phyloP scores from a whole-genome alignment of 1,284 basidiomycete species.

The Naganishia albida region DNA sequence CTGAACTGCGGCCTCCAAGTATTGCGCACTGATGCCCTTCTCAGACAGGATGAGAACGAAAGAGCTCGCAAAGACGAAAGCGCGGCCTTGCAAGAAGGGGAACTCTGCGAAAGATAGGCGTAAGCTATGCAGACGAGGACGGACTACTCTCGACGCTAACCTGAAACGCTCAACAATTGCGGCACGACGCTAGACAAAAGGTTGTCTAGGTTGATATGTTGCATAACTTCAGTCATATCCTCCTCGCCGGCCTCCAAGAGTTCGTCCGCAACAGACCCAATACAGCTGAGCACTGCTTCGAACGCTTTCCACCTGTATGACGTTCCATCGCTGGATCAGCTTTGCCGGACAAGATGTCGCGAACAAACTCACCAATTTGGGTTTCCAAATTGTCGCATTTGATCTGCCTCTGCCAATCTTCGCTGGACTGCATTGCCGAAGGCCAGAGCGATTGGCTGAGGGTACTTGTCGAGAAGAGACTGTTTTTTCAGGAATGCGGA shows the following conservation, averaged over 20 bases:
- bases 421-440: constrained; percentile 65
- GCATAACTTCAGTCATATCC: constrained; percentile 62
- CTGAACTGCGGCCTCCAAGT: constrained; percentile 79
- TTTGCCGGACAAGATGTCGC: neutral
- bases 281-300: constrained; percentile 77
- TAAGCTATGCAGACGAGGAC: neutral
- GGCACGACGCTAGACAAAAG: constrained; percentile 79
- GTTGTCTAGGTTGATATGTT: constrained; percentile 73
- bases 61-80: constrained; percentile 91
- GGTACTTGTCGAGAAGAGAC: constrained; percentile 71
- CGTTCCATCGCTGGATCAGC: constrained; percentile 37
- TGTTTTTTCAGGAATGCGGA: constrained; percentile 47
- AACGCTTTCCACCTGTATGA: constrained; percentile 77
- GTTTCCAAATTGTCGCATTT: constrained; percentile 41
- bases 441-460: constrained; percentile 61
- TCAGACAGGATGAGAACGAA: constrained; percentile 72
- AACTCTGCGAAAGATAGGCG: constrained; percentile 58
- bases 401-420: constrained; percentile 44
- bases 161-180: constrained; percentile 60
- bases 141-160: constrained; percentile 32
- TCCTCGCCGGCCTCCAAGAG: constrained; percentile 75
- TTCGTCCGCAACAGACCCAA: constrained; percentile 80
- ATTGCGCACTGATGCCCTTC: constrained; percentile 70
- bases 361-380: constrained; percentile 50
- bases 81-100: constrained; percentile 90